These are phyloP conservation scores for Trichoderma oligosporum DNA, from an alignment of 2,329 filamentous ascomycete species.

Conservation along the genomic window DNA sequence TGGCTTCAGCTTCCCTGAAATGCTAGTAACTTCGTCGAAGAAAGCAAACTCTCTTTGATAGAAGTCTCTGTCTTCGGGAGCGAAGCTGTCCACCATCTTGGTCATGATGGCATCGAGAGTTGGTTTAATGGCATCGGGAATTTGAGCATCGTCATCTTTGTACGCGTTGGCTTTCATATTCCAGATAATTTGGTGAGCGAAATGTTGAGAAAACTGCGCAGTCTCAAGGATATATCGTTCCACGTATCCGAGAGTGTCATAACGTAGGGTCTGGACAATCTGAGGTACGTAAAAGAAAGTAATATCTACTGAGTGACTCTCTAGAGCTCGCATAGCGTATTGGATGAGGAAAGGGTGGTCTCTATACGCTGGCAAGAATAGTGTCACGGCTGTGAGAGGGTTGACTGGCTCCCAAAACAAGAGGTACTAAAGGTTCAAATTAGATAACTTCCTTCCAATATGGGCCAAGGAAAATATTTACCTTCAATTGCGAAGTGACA, in stretches of 20 bases:
- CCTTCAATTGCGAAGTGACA: constrained; percentile 76
- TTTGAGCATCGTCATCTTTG: constrained; percentile 89
- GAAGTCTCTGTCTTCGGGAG: constrained; percentile 72
- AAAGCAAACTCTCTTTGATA: constrained; percentile 97
- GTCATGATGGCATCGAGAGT: constrained; percentile 87
- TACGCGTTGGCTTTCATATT: constrained; percentile 99
- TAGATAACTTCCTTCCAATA: constrained; percentile 18
- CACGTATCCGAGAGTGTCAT: constrained; percentile 90
- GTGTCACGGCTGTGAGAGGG: constrained; percentile 86
- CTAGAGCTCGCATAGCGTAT: constrained; percentile 91
- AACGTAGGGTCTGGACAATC: constrained; percentile 90
- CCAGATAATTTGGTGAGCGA: constrained; percentile 99
- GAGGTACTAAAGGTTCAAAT: constrained; percentile 58
- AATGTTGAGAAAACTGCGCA: constrained; percentile 94
- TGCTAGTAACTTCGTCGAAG: constrained; percentile 92
- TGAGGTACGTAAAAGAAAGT: constrained; percentile 99
- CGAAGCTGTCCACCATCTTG: constrained; percentile 79
- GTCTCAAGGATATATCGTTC: constrained; percentile 96
- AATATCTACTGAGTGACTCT: constrained; percentile 91
- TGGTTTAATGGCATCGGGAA: constrained; percentile 90
- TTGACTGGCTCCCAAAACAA: constrained; percentile 92
- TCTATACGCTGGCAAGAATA: constrained; percentile 85
- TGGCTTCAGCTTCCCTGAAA: constrained; percentile 93
- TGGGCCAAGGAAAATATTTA: constrained; percentile 33
- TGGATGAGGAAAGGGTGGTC: constrained; percentile 93